phyloP scores from a whole-genome alignment of 2,329 filamentous ascomycete genomes.

The Neophaeococcomyces aloes region DNA sequence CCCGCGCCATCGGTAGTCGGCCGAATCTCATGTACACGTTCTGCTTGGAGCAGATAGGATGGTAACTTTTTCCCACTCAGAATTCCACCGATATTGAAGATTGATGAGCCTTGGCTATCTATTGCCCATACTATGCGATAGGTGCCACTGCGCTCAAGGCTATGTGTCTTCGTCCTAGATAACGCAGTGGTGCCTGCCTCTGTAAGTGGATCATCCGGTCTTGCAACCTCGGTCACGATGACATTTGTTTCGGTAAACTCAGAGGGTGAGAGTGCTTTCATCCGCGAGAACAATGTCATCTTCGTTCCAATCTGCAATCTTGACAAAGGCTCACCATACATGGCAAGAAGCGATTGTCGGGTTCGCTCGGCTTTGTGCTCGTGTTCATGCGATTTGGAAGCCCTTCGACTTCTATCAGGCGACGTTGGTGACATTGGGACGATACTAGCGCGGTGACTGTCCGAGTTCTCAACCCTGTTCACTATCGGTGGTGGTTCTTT shows the following conservation, averaged over 20 bases:
- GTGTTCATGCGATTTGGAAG: neutral
- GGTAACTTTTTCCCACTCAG: slow-evolving; percentile 25
- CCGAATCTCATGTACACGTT: slow-evolving; percentile 39
- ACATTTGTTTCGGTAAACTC: slow-evolving; percentile 14
- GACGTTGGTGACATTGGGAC: neutral
- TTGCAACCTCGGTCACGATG: slow-evolving; percentile 18
- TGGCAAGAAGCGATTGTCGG: slow-evolving; percentile 13
- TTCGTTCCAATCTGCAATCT: slow-evolving; percentile 31
- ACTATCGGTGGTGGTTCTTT: slow-evolving; percentile 2
- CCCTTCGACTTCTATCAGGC: neutral
- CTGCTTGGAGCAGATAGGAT: slow-evolving; percentile 31
- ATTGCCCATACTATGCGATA: slow-evolving; percentile 28
- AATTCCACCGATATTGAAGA: slow-evolving; percentile 21
- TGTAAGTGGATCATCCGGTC: slow-evolving; percentile 15
- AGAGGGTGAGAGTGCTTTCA: slow-evolving; percentile 25
- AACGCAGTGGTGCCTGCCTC: slow-evolving; percentile 4
- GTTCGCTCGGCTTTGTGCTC: slow-evolving; percentile 2
- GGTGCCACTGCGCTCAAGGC: slow-evolving; percentile 20
- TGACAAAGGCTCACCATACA: slow-evolving; percentile 21
- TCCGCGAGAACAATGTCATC: slow-evolving; percentile 36
- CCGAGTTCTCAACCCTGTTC: neutral
- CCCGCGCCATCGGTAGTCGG: slow-evolving; percentile 26
- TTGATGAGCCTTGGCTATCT: slow-evolving; percentile 22
- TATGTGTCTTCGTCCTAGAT: slow-evolving; percentile 4
- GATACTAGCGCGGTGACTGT: slow-evolving; percentile 5